Percentiles rank a stretch among this genome's conserved stretches.
phyloP scores from a whole-genome alignment of 169 alveolate species.

The Plasmodium cynomolgi region DNA sequence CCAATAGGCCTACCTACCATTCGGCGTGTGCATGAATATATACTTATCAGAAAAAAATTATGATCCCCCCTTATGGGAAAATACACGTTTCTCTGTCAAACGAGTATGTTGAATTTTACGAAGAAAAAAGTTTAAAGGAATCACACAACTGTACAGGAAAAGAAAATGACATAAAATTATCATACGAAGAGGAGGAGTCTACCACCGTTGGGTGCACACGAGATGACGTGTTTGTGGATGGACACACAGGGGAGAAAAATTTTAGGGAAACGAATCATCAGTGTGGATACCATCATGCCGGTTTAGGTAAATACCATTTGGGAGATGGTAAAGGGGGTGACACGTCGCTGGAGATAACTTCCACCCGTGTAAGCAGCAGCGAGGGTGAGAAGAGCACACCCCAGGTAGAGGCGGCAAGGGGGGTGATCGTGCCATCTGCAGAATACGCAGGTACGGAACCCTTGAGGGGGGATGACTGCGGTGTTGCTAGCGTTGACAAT shows the following conservation, averaged over 20 bases:
- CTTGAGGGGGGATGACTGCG: neutral
- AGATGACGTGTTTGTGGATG: neutral
- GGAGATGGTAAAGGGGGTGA: neutral
- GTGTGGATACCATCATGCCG: neutral
- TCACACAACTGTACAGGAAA: neutral
- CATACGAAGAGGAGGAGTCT: neutral
- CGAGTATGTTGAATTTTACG: conserved; percentile 47
- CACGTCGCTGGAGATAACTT: neutral
- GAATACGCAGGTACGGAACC: neutral
- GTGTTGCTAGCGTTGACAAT: neutral
- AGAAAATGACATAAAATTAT: neutral
- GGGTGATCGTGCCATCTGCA: neutral
- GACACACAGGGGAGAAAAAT: neutral
- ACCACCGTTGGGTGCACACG: neutral
- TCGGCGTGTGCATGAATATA: neutral
- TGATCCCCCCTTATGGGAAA: conserved; percentile 4
- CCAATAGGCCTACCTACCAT: neutral
- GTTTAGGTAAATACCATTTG: neutral
- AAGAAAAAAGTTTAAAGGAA: neutral
- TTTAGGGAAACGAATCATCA: neutral
- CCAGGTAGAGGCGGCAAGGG: neutral
- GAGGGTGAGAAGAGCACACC: neutral
- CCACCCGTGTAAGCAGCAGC: neutral
- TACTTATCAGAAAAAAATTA: neutral
- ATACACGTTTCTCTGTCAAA: conserved; percentile 54